phyloP scores from a whole-genome alignment of 1,139 yeast genomes.

The Lodderomyces elongisporus region DNA sequence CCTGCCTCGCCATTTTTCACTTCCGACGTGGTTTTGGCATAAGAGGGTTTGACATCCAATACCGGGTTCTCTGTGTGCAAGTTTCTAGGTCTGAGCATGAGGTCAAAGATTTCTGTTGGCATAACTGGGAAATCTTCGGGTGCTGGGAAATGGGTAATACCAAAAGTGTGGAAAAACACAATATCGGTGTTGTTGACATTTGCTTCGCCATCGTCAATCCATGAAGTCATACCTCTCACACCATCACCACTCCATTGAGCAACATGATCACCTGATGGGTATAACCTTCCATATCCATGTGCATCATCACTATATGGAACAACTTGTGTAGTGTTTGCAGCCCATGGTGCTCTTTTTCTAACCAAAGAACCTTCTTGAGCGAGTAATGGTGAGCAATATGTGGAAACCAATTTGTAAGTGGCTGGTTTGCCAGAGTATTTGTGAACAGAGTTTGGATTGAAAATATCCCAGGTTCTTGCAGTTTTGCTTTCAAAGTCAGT shows the following conservation, averaged over 20 bases:
- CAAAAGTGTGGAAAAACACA: slow-evolving; percentile 73
- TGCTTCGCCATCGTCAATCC: slow-evolving; percentile 67
- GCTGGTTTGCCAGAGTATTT: slow-evolving; percentile 71
- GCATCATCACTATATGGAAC: slow-evolving; percentile 60
- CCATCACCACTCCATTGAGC: slow-evolving; percentile 81
- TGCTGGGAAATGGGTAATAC: slow-evolving; percentile 81
- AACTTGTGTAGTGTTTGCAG: slow-evolving; percentile 60
- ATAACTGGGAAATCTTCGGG: slow-evolving; percentile 88
- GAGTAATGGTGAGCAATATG: slow-evolving; percentile 66
- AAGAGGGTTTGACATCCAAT: slow-evolving; percentile 68
- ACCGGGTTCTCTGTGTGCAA: slow-evolving; percentile 74
- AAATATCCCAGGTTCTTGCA: slow-evolving; percentile 74
- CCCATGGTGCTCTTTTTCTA: slow-evolving; percentile 80
- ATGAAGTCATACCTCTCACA: slow-evolving; percentile 60
- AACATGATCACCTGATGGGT: slow-evolving; percentile 78
- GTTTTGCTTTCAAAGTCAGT: slow-evolving; percentile 58
- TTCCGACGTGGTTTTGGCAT: slow-evolving; percentile 57
- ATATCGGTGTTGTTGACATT: slow-evolving; percentile 64
- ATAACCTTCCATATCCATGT: slow-evolving; percentile 51
- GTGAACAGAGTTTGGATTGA: slow-evolving; percentile 63
- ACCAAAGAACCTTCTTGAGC: slow-evolving; percentile 74
- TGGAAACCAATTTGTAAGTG: slow-evolving; percentile 73
- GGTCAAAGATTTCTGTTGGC: slow-evolving; percentile 79
- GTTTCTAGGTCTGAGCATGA: slow-evolving; percentile 73
- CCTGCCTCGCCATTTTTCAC: slow-evolving; percentile 41